Base-by-base conservation (phyloP, 192 early-diverging fungal species). In the Coemansia sp. region DNA sequence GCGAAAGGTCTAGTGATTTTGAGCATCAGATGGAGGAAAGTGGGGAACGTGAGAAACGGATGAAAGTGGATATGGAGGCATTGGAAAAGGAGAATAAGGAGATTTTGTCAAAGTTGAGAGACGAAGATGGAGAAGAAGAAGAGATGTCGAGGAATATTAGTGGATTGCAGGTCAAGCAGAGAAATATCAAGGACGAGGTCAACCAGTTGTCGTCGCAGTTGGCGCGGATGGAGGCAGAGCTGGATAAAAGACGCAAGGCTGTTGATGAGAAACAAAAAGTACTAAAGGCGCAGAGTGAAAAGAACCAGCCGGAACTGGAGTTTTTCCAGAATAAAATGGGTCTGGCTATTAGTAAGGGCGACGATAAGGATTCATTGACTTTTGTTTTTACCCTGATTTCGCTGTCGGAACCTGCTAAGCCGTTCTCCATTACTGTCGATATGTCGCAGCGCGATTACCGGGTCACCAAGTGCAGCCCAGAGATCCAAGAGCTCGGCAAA, bases 321-420 rank as follows among this genome's bases (percentile, higher is more conserved):
- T 85, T 83, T 60, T 90, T 83, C 60, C 69, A 84, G 55, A 68
- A 72, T 16, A 71, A 64, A 42, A 72, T 87, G 45, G 80, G 83
- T 12, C 69, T 90, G 5, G 63, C 85, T 0, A 80, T 90, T 55
- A 45, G 54, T 20, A 52, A 68, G 16, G 61, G 63, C n/a, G 80
- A 64, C 14, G 34, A 65, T 74, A 79, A 67, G 40, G 85, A 89
- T 42, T 60, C 84, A 17, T 83, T 92, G 60, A 79, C 76, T 16
- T 90, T 90, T 73, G 72, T 85, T 2, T 92, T 89, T 56, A 89
- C 89, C 4, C 81, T 85, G 51, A 88, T 92, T 36, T 85, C 83
- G 54, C 68, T 86, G 14, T 65, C 73, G 7, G 85, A 90, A 25
- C 80, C 80, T 1, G 45, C 56, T 16, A 71, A 72, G 77, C 84